Evolutionary conservation across 2,329 filamentous ascomycete genomes (phyloP).

Genomic region (Ophiostoma angusticollis): DNA sequence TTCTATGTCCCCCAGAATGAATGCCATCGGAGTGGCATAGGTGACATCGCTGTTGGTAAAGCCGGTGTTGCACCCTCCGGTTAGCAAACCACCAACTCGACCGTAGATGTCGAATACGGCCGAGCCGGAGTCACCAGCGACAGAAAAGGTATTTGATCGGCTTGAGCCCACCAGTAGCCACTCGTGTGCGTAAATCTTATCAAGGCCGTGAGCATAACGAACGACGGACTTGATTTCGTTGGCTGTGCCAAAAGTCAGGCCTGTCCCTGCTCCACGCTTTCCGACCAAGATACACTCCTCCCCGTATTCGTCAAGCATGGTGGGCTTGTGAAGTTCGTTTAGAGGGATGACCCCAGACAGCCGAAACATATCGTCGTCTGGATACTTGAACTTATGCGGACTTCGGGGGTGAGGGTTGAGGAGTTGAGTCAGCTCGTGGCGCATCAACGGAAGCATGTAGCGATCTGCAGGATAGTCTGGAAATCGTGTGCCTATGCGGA

Average conservation of each 20-base stretch:
- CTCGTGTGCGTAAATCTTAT: too few species aligned
- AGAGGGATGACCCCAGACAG: not conserved
- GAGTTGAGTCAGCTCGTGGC: too few species aligned
- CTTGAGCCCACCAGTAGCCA: not conserved
- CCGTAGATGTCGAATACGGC: constrained; percentile 1
- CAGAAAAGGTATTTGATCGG: not conserved
- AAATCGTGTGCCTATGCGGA: too few species aligned
- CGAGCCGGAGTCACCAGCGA: not conserved
- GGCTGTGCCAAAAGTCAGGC: constrained; percentile 1
- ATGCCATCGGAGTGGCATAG: constrained; percentile 1
- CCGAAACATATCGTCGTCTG: too few species aligned
- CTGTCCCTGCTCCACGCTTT: not conserved
- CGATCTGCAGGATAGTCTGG: too few species aligned
- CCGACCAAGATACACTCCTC: not conserved
- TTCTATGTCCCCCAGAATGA: not conserved
- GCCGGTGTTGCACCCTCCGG: not conserved
- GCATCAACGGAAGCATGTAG: too few species aligned
- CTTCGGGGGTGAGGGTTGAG: too few species aligned
- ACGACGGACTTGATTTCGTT: too few species aligned
- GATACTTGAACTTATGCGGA: too few species aligned
- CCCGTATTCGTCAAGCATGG: constrained; percentile 1
- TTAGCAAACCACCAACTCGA: not conserved
- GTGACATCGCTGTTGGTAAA: too few species aligned
- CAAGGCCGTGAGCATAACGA: too few species aligned
- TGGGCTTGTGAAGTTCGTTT: not conserved